Evolutionary conservation across 495 filamentous ascomycete genomes (phyloP), one percentile per base, ranked within the genome.

Genomic region (Neurospora sp.): DNA sequence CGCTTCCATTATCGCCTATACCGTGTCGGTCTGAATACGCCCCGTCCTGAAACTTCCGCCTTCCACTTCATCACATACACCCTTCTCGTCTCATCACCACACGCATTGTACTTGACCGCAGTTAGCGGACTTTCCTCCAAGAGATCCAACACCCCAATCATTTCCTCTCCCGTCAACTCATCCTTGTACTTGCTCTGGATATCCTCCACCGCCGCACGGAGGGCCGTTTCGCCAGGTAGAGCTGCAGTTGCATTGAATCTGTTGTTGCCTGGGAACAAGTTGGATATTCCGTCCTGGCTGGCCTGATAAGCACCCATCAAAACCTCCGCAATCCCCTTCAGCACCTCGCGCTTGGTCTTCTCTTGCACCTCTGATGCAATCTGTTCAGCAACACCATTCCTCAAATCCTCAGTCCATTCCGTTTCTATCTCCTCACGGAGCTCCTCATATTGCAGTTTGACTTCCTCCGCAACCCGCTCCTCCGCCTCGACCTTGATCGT

Each of bases 321-420:
- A 12, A 20, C 72, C 66, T 73, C 40, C 20, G 72, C 66, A 35
- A 73, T 73, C 39, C 31, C 66, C 40, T 42, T 73, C 11, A 73
- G 16, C 9, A 73, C 23, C 16, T 73, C 72, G 18, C 11, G 9
- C 69, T 44, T 14, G 8, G 31, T 73, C 39, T 73, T 69, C 69
- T 71, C 37, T 37, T 73, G 16, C 5, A 70, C 27, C 40, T 73
- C 72, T 23, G 42, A 27, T 0, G 18, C 5, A 4, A 73, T 37
- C 12, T 69, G 23, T 16, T 39, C 9, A 20, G n/a, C 46, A n/a
- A 73, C 12, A 14, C 41, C 40, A 9, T 44, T 2, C 37, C 59
- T 23, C 8, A 73, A 4, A 14, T 73, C 72, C 35, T 70, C 62
- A 11, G 12, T 70, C 39, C 69, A 70, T 20, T 73, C 72, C 23